These are phyloP conservation scores for Scutellaria galericulata DNA, from an alignment of 257 asterid species.

Conservation along the genomic window DNA sequence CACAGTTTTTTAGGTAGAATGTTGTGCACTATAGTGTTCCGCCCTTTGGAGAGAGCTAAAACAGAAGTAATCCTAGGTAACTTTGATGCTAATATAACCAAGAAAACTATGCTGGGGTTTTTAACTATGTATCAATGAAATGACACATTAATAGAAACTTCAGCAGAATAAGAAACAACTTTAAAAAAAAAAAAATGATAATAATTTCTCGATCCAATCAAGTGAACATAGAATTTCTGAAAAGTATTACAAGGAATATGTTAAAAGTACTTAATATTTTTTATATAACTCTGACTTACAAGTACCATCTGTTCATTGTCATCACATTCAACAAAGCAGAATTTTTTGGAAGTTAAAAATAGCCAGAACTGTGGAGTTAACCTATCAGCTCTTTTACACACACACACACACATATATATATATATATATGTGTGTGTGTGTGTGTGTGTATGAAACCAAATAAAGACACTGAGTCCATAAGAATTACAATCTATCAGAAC, in stretches of 20 bases:
- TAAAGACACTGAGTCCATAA: constrained; percentile 11
- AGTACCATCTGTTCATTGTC: constrained; percentile 21
- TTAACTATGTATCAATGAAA: constrained; percentile 9
- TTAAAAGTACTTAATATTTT: neutral
- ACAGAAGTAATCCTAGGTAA: constrained; percentile 14
- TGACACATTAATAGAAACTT: constrained; percentile 13
- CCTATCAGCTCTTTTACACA: neutral
- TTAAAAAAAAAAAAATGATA: neutral
- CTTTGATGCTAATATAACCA: constrained; percentile 26
- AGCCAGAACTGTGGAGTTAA: constrained; percentile 20
- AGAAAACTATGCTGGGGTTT: neutral
- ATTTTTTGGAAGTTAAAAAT: constrained; percentile 5
- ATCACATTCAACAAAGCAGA: constrained; percentile 7
- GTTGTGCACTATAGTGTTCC: constrained; percentile 21
- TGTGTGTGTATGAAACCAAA: neutral
- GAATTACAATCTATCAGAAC: constrained; percentile 1
- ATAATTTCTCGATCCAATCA: constrained; percentile 9
- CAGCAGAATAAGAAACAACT: constrained; percentile 28
- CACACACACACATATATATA: neutral
- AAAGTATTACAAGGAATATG: constrained; percentile 5
- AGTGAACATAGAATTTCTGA: constrained; percentile 14
- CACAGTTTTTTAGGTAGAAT: neutral
- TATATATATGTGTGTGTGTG: too few relatives aligned
- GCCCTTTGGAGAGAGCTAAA: constrained; percentile 17
- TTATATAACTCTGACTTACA: constrained; percentile 1